A percentile compares a stretch with the other conserved stretches of the same genome.
Conservation (phyloP, 768 basidiomycete species). For the Lentinula sp. region DNA sequence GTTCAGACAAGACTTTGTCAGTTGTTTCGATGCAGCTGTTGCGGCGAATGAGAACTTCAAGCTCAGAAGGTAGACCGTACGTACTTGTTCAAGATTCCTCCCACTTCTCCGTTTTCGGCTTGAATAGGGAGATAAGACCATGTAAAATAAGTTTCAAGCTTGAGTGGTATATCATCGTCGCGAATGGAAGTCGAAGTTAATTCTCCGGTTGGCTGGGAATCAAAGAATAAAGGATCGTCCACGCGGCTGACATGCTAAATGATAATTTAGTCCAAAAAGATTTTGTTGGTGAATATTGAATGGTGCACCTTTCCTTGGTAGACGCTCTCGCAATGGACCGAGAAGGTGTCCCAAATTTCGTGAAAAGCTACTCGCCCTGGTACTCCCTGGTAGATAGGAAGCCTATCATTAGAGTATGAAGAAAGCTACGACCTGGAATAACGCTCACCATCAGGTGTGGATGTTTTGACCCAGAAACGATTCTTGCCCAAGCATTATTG, state of each 20-base stretch:
- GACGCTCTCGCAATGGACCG: conserved; percentile 1
- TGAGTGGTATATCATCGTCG: background rate
- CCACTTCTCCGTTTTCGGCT: conserved; percentile 1
- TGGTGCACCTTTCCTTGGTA: background rate
- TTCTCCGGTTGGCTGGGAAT: background rate
- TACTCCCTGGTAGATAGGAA: background rate
- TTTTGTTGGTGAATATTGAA: background rate
- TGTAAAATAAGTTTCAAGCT: conserved; percentile 6
- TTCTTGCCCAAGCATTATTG: background rate
- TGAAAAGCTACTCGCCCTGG: conserved; percentile 7
- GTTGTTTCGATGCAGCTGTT: conserved; percentile 5
- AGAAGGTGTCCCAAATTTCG: conserved; percentile 7
- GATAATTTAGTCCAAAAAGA: background rate
- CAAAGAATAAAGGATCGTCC: conserved; percentile 7
- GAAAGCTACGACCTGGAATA: background rate
- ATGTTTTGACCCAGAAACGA: background rate
- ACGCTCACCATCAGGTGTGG: background rate
- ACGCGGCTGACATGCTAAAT: background rate
- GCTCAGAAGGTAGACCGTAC: too few relatives aligned
- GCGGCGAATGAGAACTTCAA: too few relatives aligned
- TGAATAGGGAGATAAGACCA: conserved; percentile 7
- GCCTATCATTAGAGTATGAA: background rate
- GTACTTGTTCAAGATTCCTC: conserved; percentile 6
- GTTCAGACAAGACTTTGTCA: conserved; percentile 6
- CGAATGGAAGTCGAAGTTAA: background rate